phyloP scores from a whole-genome alignment of 1,139 yeast genomes.

The Candida sp. region DNA sequence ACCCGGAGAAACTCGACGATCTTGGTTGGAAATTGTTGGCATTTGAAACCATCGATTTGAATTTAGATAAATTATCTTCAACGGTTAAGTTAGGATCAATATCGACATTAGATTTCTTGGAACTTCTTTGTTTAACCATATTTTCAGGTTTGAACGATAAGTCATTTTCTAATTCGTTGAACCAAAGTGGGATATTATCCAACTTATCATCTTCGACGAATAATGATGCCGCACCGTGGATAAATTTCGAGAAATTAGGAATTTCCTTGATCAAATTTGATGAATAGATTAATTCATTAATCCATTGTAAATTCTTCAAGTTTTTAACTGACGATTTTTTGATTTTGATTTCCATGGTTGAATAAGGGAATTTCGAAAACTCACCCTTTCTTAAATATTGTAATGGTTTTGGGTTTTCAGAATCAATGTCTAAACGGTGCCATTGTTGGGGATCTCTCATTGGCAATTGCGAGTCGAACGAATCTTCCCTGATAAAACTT shows the following conservation, averaged over 20 bases:
- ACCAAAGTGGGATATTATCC: slow-evolving; percentile 92
- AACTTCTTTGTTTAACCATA: slow-evolving; percentile 3
- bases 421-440: slow-evolving; percentile 93
- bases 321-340: slow-evolving; percentile 47
- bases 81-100: slow-evolving; percentile 18
- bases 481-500: slow-evolving; percentile 83
- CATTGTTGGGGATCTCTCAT: slow-evolving; percentile 85
- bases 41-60: slow-evolving; percentile 39
- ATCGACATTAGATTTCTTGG: slow-evolving; percentile 4
- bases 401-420: slow-evolving; percentile 65
- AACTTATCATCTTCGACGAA: slow-evolving; percentile 88
- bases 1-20: slow-evolving; percentile 41
- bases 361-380: slow-evolving; percentile 79
- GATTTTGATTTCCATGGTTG: slow-evolving; percentile 87
- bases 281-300: slow-evolving; percentile 71
- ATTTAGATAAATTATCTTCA: slow-evolving; percentile 44
- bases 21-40: slow-evolving; percentile 33
- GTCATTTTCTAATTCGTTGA: slow-evolving; percentile 71
- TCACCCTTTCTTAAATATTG: slow-evolving; percentile 84
- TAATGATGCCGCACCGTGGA: slow-evolving; percentile 87
- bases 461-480: slow-evolving; percentile 80
- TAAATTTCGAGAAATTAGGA: slow-evolving; percentile 85
- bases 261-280: slow-evolving; percentile 86
- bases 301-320: slow-evolving; percentile 62
- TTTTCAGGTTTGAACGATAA: slow-evolving; percentile 32